Conservation (phyloP, 441 rosid genomes). For the Melastoma candidum region DNA sequence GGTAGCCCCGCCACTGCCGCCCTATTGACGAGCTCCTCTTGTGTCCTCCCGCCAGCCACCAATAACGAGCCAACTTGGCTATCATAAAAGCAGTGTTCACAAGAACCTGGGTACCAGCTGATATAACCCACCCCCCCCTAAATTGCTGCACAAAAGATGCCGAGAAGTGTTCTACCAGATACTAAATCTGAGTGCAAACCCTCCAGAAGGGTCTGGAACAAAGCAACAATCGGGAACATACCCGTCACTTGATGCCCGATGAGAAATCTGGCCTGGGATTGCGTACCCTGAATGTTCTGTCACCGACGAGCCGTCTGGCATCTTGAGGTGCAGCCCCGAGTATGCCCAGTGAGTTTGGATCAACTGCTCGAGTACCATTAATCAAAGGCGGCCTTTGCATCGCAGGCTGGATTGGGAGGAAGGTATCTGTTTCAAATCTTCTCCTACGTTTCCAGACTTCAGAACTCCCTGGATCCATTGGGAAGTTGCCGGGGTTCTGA, state of each 20-base stretch:
- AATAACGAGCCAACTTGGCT: no score
- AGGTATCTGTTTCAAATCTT: conserved; percentile 49
- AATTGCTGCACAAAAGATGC: no score
- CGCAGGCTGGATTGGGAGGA: conserved; percentile 33
- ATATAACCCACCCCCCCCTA: no score
- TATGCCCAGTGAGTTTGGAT: conserved; percentile 81
- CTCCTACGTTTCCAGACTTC: conserved; percentile 83
- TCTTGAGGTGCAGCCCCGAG: conserved; percentile 98
- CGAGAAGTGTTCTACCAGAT: no score
- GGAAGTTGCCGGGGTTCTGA: conserved; percentile 29
- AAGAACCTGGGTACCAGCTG: no score
- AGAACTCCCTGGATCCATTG: conserved; percentile 52
- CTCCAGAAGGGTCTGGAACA: no score
- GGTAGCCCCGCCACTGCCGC: not conserved
- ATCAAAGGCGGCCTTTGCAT: conserved; percentile 23
- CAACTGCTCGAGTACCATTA: conserved; percentile 30
- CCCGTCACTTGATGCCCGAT: conserved; percentile 25
- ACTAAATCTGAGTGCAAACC: no score
- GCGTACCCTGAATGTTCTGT: conserved; percentile 50
- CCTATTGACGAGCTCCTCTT: no score
- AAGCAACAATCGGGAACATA: no score
- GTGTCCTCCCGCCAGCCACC: no score
- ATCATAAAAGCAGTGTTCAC: no score
- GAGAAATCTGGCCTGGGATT: conserved; percentile 43
- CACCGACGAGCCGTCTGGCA: conserved; percentile 31